These are phyloP conservation scores for peach (Prunus persica) DNA, from an alignment of 306 rosid genomes.

Conservation along the genomic window Prunus_persica_NCBIv2 NC_034014.1:1211501-1212000, in stretches of 20 bases:
- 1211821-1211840: conserved; percentile 32
- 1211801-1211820: conserved; percentile 28
- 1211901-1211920: conserved; percentile 2
- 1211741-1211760: conserved; percentile 31
- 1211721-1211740: conserved; percentile 29
- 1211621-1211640: conserved; percentile 25
- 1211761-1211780: conserved; percentile 7
- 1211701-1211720: conserved; percentile 27
- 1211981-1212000: conserved; percentile 20
- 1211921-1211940: conserved; percentile 21
- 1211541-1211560: not conserved
- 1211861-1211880: conserved; percentile 12
- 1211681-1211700: conserved; percentile 28
- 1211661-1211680: conserved; percentile 43
- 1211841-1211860: conserved; percentile 23
- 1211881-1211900: conserved; percentile 22
- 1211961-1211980: conserved; percentile 17
- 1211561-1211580: conserved; percentile 9
- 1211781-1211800: conserved; percentile 35
- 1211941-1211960: conserved; percentile 18
- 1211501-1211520: conserved; percentile 8
- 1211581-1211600: conserved; percentile 28
- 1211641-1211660: conserved; percentile 26
- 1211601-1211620: conserved; percentile 25
- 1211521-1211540: conserved; percentile 31